Evolutionary conservation across 495 filamentous ascomycete genomes (phyloP), one percentile per base, ranked within the genome.

Genomic region (Aspergillus nidulans): DNA sequence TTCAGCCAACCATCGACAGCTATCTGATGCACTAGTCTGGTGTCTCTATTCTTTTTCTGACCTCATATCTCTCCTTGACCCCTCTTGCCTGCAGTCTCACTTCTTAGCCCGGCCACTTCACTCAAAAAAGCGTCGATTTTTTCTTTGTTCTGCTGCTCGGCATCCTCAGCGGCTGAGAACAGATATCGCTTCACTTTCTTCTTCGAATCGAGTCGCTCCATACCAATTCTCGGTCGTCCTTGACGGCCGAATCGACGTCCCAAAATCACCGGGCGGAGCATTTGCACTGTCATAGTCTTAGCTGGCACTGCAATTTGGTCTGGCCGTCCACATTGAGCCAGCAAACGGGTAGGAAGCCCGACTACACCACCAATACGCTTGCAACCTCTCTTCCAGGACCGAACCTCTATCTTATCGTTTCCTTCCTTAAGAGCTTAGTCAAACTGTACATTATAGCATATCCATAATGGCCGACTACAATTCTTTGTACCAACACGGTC

Each of bases 401-500:
- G n/a, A n/a, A 13, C 4, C 36, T 39, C 12, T 39, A 16, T 3
- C 36, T 18, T n/a, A n/a, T n/a, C n/a, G n/a, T n/a, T n/a, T n/a
- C n/a, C n/a, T 16, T 16, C 36, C 9, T 34, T 28, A 8, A 36
- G 18, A 49, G 20, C 41, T 39, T 42, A 25, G 3, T 23, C n/a
- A 4, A 34, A 20, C n/a, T 42, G 8, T 7, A 39, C 36, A 16
- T 4, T 16, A 4, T 39, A 16, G n/a, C 36, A 18, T 39, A 16
- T 39, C 38, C 58, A 63, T 36, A 24, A 74, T 75, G 69, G 53
- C 68, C 52, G 72, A 74, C 51, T 74, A 64, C 56, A 66, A 74
- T 38, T 53, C 67, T 34, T 57, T 73, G 24, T 73, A 75, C 36
- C 68, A 72, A 34, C 69, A 74, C 30, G 72, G 73, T 55, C 75